Conservation (phyloP, 2,329 filamentous ascomycete genomes). For the Diaporthe citrichinensis region DNA sequence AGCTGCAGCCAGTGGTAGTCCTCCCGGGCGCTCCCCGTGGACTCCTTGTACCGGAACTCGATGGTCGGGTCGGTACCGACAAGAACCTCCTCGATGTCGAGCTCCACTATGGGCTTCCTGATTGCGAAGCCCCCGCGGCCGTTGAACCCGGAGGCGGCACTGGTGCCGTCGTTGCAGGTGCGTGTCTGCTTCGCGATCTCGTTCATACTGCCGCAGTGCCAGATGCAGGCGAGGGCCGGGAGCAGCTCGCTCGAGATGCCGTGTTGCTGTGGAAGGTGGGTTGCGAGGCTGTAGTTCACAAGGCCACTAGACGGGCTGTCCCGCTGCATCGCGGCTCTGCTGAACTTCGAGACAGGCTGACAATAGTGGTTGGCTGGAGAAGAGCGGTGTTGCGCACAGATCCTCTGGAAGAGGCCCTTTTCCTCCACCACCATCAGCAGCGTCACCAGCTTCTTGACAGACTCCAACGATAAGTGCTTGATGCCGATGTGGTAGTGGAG, state of each 20-base stretch:
- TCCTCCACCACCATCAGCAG: not conserved
- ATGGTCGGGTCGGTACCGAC: not conserved
- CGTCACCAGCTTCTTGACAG: not conserved
- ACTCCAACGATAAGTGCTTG: not conserved
- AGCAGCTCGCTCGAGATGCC: not conserved
- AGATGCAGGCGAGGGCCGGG: not conserved
- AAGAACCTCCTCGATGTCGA: not conserved
- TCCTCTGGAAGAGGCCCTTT: not conserved
- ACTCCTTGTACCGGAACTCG: constrained; percentile 6
- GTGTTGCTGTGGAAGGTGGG: not conserved
- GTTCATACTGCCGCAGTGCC: not conserved
- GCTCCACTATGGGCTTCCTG: not conserved
- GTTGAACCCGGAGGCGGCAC: not conserved
- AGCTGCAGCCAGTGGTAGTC: not conserved
- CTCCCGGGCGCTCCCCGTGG: not conserved
- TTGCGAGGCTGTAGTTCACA: not conserved
- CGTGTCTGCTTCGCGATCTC: not conserved
- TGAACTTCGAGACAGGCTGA: not conserved
- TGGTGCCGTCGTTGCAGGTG: not conserved
- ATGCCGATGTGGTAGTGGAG: not conserved
- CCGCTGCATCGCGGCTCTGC: not conserved
- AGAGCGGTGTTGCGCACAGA: not conserved
- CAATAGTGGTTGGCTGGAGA: not conserved
- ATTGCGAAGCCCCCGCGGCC: not conserved
- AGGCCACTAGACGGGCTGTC: not conserved